Evolutionary conservation across 106 monocot species (phyloP).

Genomic region (Dendrobium nobile): DNA sequence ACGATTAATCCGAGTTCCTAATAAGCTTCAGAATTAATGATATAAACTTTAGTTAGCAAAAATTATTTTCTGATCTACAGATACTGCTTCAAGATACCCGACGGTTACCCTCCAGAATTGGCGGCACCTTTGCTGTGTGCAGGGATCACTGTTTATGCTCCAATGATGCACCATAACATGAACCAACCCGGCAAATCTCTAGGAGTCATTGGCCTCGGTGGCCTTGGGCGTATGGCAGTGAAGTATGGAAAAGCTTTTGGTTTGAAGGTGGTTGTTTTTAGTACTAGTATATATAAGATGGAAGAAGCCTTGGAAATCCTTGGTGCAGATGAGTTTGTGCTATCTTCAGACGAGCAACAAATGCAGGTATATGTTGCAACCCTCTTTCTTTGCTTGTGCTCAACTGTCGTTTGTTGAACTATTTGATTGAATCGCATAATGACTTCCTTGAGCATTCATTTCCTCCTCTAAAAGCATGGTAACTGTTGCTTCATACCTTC

Average conservation of each 20-base stretch:
- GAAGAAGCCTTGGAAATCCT: conserved; percentile 68
- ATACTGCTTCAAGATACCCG: conserved; percentile 76
- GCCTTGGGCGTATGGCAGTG: conserved; percentile 88
- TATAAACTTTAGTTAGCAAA: neutral
- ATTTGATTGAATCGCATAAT: neutral
- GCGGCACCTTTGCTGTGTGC: conserved; percentile 88
- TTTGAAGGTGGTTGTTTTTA: conserved; percentile 72
- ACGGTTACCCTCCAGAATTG: conserved; percentile 51
- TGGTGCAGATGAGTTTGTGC: conserved; percentile 76
- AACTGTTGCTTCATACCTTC: neutral
- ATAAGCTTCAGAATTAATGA: neutral
- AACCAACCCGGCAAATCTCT: conserved; percentile 91
- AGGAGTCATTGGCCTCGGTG: conserved; percentile 86
- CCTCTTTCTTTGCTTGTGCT: neutral
- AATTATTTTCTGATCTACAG: conserved; percentile 16
- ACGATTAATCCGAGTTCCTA: neutral
- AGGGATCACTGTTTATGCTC: conserved; percentile 81
- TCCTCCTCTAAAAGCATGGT: neutral
- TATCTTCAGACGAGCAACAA: conserved; percentile 64
- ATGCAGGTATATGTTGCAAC: conserved; percentile 50
- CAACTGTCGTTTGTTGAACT: neutral
- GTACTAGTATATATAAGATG: conserved; percentile 76
- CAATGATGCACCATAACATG: conserved; percentile 81
- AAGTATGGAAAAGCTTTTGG: conserved; percentile 96
- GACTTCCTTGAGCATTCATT: neutral